These are phyloP conservation scores for Phytophthora hybrid DNA, from an alignment of 352 stramenopile species.

Conservation along the genomic window DNA sequence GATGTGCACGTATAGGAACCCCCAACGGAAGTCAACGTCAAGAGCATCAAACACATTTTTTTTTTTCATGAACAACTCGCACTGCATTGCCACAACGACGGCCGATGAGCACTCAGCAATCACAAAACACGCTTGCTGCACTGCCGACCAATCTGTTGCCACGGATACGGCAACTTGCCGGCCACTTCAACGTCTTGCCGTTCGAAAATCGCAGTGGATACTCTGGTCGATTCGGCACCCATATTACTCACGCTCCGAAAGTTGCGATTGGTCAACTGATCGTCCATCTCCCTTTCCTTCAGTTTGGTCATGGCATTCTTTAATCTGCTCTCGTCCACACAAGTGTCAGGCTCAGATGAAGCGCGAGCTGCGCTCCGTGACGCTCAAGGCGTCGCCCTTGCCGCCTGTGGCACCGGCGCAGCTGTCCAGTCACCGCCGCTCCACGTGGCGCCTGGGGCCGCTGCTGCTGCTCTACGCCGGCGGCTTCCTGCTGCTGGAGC, in stretches of 20 bases:
- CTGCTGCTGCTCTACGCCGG: slow-evolving; percentile 29
- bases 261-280: not conserved
- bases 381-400: slow-evolving; percentile 31
- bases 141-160: not conserved
- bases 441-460: slow-evolving; percentile 19
- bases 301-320: slow-evolving; percentile 9
- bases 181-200: not conserved
- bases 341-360: slow-evolving; percentile 13
- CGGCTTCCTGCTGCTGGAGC: slow-evolving; percentile 28
- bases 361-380: slow-evolving; percentile 34
- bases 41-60: too few relatives aligned
- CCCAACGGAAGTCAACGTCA: too few relatives aligned
- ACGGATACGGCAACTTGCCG: not conserved
- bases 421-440: not conserved
- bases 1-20: too few relatives aligned
- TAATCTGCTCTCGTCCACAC: slow-evolving; percentile 12
- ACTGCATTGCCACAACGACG: too few relatives aligned
- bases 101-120: too few relatives aligned
- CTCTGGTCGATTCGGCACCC: not conserved
- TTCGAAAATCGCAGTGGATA: not conserved
- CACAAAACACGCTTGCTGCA: not conserved
- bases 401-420: not conserved
- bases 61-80: too few relatives aligned
- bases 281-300: slow-evolving; percentile 18
- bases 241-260: not conserved